Conservation (phyloP, 306 rosid species). For the Inga leiocalycina region DNA sequence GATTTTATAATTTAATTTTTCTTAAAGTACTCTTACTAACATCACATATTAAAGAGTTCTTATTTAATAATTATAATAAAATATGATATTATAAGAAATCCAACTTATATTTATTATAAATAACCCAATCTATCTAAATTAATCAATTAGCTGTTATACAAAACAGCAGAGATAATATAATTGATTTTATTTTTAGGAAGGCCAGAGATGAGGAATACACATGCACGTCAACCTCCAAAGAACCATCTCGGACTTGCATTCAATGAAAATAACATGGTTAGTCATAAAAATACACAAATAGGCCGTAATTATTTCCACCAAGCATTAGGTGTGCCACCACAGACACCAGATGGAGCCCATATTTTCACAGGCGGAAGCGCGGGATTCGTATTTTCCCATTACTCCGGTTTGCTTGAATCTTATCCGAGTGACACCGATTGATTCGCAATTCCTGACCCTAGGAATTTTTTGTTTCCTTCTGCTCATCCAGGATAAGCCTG, state of each 20-base stretch:
- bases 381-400: background rate
- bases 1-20: too few species aligned
- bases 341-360: background rate
- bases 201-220: background rate
- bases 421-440: background rate
- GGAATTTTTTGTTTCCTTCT: background rate
- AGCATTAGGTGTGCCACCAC: background rate
- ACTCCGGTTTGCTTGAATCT: background rate
- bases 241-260: background rate
- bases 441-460: background rate
- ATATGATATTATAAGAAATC: too few species aligned
- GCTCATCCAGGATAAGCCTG: background rate
- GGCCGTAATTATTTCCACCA: conserved; percentile 19
- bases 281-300: background rate
- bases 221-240: background rate
- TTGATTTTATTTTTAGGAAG: background rate
- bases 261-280: background rate
- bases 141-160: too few species aligned
- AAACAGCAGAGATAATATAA: background rate
- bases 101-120: too few species aligned
- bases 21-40: too few species aligned
- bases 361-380: too few species aligned
- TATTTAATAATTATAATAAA: too few species aligned
- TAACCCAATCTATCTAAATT: too few species aligned
- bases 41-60: too few species aligned